Base-by-base conservation (phyloP, 2,329 filamentous ascomycete genomes). In the Aspergillus sp. region DNA sequence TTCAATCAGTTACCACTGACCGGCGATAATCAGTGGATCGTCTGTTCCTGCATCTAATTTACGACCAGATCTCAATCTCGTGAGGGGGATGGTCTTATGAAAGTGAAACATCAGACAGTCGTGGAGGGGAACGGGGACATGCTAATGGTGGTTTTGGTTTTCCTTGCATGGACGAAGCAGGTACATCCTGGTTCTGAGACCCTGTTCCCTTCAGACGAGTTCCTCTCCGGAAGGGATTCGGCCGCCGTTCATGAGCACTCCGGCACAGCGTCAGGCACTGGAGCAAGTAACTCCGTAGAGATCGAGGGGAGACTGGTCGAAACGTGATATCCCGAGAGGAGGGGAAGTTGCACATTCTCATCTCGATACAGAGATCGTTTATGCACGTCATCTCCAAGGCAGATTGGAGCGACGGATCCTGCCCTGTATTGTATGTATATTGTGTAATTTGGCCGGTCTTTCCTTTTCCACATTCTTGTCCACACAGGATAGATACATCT, bases 31-130 rank as follows among this genome's bases (percentile, higher is more conserved):
- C 49, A 49, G 59, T 55, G 39, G 59, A 59, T 55, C 52, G 26
- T 36, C 12, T 57, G 59, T 63, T 63, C 59, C 59, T 63, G 62
- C 58, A 52, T 63, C 58, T 56, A 45, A 60, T 58, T 55, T 47
- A 52, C 58, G 54, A 50, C 58, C 59, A 59, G 58, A 63, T 63
- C 58, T 61, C 56, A 59, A 61, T 51, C 50, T 49, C 11, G 42
- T 26, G 16, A 29, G 31, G 31, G 52, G 55, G 32, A 47, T 24
- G 26, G 1, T 46, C 20, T 32, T 24, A 47, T 20, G 45, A 47
- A 20, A 45, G 49, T 54, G 55, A 60, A 52, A 62, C 60, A 62
- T 55, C 49, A 36, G 32, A 57, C 51, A 39, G 39, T 29, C 24
- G 22, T 42, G n/a, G 54, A 56, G 36, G 39, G 22, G 50, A 22